Conservation (phyloP, 2,329 filamentous ascomycete species). For the Colletotrichum chrysophilum region DNA sequence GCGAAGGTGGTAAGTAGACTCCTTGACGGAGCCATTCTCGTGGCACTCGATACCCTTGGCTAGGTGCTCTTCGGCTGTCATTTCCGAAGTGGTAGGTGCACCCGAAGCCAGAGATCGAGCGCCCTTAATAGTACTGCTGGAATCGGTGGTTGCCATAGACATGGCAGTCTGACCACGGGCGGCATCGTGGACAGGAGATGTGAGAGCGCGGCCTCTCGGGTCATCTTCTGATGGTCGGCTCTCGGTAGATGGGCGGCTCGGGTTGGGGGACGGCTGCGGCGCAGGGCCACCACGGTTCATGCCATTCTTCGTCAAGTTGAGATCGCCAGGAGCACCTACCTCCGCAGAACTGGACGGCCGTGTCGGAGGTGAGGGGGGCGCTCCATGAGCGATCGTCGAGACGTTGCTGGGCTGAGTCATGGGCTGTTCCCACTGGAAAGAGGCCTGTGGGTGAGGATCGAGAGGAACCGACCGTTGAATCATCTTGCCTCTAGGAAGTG, state of each 20-base stretch:
- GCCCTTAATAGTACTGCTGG: constrained; percentile 58
- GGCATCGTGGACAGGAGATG: constrained; percentile 42
- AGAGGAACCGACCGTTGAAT: constrained; percentile 72
- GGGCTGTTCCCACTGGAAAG: constrained; percentile 70
- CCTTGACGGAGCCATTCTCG: constrained; percentile 83
- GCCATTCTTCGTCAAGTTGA: constrained; percentile 47
- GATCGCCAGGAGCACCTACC: constrained; percentile 41
- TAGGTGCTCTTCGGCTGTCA: constrained; percentile 87
- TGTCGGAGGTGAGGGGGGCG: constrained; percentile 67
- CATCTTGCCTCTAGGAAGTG: constrained; percentile 80
- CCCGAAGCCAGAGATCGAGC: constrained; percentile 48
- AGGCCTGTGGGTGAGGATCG: constrained; percentile 54
- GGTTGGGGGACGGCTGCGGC: constrained; percentile 48
- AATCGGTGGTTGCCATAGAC: constrained; percentile 57
- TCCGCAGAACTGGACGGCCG: constrained; percentile 63
- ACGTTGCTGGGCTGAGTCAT: constrained; percentile 43
- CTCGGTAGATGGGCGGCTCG: constrained; percentile 51
- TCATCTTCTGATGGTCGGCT: constrained; percentile 53
- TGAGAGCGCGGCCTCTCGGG: constrained; percentile 49
- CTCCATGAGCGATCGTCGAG: constrained; percentile 46
- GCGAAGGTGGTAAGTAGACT: constrained; percentile 95
- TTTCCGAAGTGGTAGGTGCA: constrained; percentile 67
- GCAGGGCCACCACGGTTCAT: constrained; percentile 45
- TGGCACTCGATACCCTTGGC: constrained; percentile 90
- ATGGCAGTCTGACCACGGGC: constrained; percentile 48